Percentiles rank a stretch among this genome's conserved stretches.
Conservation (phyloP, 352 stramenopile genomes). For the Phytophthora pluvialis region DNA sequence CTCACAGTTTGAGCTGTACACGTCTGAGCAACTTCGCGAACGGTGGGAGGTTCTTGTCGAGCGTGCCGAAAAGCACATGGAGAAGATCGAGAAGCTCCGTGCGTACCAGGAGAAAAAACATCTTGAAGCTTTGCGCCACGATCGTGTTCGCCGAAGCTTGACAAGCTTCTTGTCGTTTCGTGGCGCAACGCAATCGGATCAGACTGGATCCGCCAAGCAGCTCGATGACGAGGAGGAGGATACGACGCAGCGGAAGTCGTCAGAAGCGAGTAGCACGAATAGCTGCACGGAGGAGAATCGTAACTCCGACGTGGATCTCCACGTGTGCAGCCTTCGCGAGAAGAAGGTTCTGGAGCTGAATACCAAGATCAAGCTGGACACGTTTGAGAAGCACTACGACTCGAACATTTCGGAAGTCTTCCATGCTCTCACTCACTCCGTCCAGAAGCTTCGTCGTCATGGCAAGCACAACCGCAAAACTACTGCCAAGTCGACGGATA, state of each 20-base stretch:
- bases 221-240: constrained; percentile 9
- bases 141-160: constrained; percentile 48
- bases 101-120: constrained; percentile 62
- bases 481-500: constrained; percentile 17
- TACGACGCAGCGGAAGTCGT: constrained; percentile 19
- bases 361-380: constrained; percentile 54
- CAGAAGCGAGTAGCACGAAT: constrained; percentile 27
- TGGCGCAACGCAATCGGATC: constrained; percentile 14
- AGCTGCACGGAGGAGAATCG: constrained; percentile 27
- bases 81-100: constrained; percentile 63
- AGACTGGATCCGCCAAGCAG: constrained; percentile 19
- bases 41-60: constrained; percentile 65
- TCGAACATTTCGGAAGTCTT: constrained; percentile 68
- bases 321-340: constrained; percentile 56
- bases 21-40: constrained; percentile 57
- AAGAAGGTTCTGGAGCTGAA: constrained; percentile 65
- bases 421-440: constrained; percentile 46
- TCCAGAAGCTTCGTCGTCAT: constrained; percentile 38
- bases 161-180: constrained; percentile 38
- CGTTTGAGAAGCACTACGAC: constrained; percentile 69
- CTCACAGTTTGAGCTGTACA: constrained; percentile 64
- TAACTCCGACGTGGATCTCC: constrained; percentile 26
- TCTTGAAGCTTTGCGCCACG: constrained; percentile 37
- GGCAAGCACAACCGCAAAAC: constrained; percentile 24
- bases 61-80: constrained; percentile 57